Percentiles rank a stretch among this genome's conserved stretches.
phyloP scores from a whole-genome alignment of 2,329 filamentous ascomycete genomes.

The Microdochium bolleyi region DNA sequence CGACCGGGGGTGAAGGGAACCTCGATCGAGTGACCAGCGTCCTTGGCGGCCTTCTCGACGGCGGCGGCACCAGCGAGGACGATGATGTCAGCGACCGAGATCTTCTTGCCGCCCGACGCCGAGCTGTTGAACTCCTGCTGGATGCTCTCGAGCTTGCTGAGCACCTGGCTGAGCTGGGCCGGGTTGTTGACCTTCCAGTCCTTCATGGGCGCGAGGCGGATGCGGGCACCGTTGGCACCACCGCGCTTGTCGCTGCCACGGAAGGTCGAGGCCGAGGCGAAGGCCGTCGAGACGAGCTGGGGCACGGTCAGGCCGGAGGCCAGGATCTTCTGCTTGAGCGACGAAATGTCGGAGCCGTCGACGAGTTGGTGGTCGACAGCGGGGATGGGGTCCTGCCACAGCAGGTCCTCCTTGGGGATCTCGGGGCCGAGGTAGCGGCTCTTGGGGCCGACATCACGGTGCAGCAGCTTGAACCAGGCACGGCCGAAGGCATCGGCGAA shows the following conservation, averaged over 20 bases:
- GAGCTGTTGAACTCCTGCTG: conserved; percentile 54
- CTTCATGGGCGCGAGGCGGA: conserved; percentile 64
- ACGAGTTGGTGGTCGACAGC: conserved; percentile 47
- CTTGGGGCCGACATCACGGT: conserved; percentile 70
- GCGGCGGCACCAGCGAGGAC: conserved; percentile 65
- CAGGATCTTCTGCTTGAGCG: conserved; percentile 62
- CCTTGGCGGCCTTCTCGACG: conserved; percentile 60
- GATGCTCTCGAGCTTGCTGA: conserved; percentile 53
- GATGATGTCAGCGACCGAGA: conserved; percentile 70
- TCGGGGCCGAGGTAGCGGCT: conserved; percentile 68
- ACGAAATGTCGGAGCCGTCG: conserved; percentile 52
- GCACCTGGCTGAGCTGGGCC: conserved; percentile 51
- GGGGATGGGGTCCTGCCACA: conserved; percentile 72
- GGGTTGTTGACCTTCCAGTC: conserved; percentile 72
- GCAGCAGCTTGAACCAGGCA: conserved; percentile 78
- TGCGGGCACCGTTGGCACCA: conserved; percentile 72
- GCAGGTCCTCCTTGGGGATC: conserved; percentile 56
- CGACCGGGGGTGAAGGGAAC: conserved; percentile 71
- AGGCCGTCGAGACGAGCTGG: conserved; percentile 59
- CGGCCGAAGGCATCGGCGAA: conserved; percentile 61
- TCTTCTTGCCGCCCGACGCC: conserved; percentile 54
- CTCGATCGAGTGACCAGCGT: conserved; percentile 36
- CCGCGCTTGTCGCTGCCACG: conserved; percentile 73
- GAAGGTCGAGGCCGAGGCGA: conserved; percentile 65
- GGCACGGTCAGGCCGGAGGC: conserved; percentile 49